Conservation (phyloP, 257 asterid genomes). For the Nicotiana sylvestris region DNA sequence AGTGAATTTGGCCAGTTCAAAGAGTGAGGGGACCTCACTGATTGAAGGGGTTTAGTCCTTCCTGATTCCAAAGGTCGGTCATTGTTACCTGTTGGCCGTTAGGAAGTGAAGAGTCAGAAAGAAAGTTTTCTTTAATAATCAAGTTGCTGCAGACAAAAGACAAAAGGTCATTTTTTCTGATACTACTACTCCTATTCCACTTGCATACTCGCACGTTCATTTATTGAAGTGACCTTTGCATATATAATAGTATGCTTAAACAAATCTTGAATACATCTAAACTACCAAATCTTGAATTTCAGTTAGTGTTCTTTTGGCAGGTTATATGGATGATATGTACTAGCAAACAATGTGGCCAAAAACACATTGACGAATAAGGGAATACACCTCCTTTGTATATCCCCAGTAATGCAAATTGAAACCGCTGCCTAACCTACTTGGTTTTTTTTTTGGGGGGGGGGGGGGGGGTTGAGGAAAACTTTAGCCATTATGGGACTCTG, state of each 20-base stretch:
- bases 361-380: no score
- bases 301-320: background rate
- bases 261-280: background rate
- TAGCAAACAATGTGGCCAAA: background rate
- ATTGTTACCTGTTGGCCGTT: background rate
- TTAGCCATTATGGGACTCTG: background rate
- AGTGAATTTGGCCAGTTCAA: conserved; percentile 31
- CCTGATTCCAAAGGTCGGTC: conserved; percentile 35
- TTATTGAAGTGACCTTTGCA: background rate
- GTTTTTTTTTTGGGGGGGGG: no score
- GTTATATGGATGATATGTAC: background rate
- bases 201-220: background rate
- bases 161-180: background rate
- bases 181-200: background rate
- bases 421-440: background rate
- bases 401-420: background rate
- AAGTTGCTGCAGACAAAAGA: background rate
- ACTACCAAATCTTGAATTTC: background rate
- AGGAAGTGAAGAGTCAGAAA: conserved; percentile 17
- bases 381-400: no score
- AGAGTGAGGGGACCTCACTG: conserved; percentile 30
- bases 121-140: background rate
- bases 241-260: background rate
- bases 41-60: conserved; percentile 21
- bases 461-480: no score